A percentile compares a stretch with the other conserved stretches of the same genome.
Conservation (phyloP, 495 filamentous ascomycete genomes). For the Penicillium bovifimosum region DNA sequence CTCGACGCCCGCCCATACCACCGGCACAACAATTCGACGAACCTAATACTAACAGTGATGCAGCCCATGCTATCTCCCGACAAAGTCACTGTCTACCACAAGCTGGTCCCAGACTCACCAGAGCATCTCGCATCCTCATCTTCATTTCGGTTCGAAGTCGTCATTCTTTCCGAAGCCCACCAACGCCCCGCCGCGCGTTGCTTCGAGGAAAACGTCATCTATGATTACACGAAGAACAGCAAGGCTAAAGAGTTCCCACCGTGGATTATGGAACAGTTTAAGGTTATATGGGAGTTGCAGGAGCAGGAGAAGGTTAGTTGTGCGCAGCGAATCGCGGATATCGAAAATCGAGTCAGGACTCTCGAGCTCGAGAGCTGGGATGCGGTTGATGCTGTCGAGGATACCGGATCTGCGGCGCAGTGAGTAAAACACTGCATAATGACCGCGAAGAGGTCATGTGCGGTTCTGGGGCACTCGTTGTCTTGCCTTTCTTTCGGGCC, state of each 20-base stretch:
- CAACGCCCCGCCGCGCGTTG: constrained; percentile 73
- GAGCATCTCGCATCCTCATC: constrained; percentile 32
- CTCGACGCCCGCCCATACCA: neutral
- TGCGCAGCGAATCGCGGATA: constrained; percentile 45
- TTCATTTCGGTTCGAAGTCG: constrained; percentile 52
- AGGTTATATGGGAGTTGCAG: constrained; percentile 60
- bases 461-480: neutral
- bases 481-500: neutral
- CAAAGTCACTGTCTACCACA: constrained; percentile 83
- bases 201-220: constrained; percentile 77
- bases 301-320: constrained; percentile 49
- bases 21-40: neutral
- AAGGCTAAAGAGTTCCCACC: constrained; percentile 50
- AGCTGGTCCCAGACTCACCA: constrained; percentile 54
- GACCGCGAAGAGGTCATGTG: neutral
- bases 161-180: constrained; percentile 74
- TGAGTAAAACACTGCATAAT: neutral
- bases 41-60: neutral
- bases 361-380: constrained; percentile 77
- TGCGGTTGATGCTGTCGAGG: constrained; percentile 61
- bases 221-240: constrained; percentile 63
- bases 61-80: constrained; percentile 90
- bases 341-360: constrained; percentile 50
- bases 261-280: constrained; percentile 65
- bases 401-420: constrained; percentile 51